Base-by-base conservation (phyloP, 495 filamentous ascomycete species). In the Trichoderma orchidacearum region DNA sequence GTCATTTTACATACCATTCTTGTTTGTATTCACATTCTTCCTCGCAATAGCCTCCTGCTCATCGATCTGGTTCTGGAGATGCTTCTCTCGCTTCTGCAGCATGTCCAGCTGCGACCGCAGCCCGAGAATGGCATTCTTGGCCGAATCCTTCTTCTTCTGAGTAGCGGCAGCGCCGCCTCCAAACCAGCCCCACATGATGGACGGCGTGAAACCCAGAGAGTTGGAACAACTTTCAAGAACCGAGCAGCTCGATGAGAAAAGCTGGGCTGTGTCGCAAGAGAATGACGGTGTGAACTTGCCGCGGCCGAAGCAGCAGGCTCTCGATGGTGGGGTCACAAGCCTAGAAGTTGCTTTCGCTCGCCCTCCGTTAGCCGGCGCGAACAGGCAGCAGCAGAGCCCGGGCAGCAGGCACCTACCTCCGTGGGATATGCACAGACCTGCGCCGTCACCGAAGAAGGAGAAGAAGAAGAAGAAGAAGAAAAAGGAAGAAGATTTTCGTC, bases 31-130 rank as follows among this genome's bases (percentile, higher is more conserved):
- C 25, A 95, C 84, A 61, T 91, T 82, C 77, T 96, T 96, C 72
- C 87, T 79, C n/a, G 93, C 94, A 59, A 91, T 78, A 34, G 80
- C 77, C 67, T 97, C 93, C 68, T 99, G 93, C 70, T 97, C 90
- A 15, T 84, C 83, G 73, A 96, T 95, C 75, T 93, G 90, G 59
- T 79, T 84, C 68, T 91, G 86, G 45, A 96, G 74, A 66, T 97
- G 89, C 66, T 80, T 85, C 74, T 99, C 90, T 45, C 94, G 79
- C 80, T 99, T 99, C 72, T 94, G 89, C 60, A 99, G 79, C 92
- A 96, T 96, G 60, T 95, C 90, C 27, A 97, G 78, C 78, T 96
- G 91, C 62, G 83, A 76, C 57, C 93, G 85, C 62, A 99, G 75
- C 60, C 79, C 78, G 41, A 99, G 79, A 61, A 99, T 99, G 58